Conservation (phyloP, 2,329 filamentous ascomycete genomes). For the Metarhizium sp. region DNA sequence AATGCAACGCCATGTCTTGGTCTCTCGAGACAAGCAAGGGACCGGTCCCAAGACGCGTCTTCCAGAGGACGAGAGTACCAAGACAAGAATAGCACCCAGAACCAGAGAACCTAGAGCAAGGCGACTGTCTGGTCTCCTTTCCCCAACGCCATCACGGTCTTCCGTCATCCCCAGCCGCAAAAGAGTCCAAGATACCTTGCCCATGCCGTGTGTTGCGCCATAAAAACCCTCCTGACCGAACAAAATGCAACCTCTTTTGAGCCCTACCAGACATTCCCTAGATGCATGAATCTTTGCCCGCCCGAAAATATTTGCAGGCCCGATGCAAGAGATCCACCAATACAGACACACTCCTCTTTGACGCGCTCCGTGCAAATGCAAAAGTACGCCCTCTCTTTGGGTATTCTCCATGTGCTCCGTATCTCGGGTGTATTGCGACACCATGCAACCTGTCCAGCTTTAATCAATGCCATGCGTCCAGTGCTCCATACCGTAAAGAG, state of each 20-base stretch:
- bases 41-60: neutral
- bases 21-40: neutral
- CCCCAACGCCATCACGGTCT: neutral
- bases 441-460: slow-evolving; percentile 3
- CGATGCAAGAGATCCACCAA: slow-evolving; percentile 5
- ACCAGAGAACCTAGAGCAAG: no score
- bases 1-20: slow-evolving; percentile 3
- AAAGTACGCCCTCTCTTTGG: neutral
- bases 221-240: neutral
- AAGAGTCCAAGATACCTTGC: slow-evolving; percentile 2
- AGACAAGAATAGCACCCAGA: neutral
- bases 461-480: slow-evolving; percentile 6
- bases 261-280: slow-evolving; percentile 2
- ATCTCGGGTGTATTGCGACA: slow-evolving; percentile 2
- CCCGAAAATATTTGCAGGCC: neutral
- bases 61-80: neutral
- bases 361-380: slow-evolving; percentile 5
- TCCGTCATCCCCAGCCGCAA: neutral
- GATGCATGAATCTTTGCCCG: slow-evolving; percentile 6
- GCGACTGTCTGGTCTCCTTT: neutral
- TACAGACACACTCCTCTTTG: slow-evolving; percentile 4
- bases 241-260: slow-evolving; percentile 4
- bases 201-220: slow-evolving; percentile 4
- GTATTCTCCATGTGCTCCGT: slow-evolving; percentile 4
- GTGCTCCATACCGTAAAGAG: slow-evolving; percentile 2